A percentile compares a stretch with the other conserved stretches of the same genome.
These are phyloP conservation scores for Leccinum ochraceum DNA, from an alignment of 768 basidiomycete genomes.

Conservation along the genomic window DNA sequence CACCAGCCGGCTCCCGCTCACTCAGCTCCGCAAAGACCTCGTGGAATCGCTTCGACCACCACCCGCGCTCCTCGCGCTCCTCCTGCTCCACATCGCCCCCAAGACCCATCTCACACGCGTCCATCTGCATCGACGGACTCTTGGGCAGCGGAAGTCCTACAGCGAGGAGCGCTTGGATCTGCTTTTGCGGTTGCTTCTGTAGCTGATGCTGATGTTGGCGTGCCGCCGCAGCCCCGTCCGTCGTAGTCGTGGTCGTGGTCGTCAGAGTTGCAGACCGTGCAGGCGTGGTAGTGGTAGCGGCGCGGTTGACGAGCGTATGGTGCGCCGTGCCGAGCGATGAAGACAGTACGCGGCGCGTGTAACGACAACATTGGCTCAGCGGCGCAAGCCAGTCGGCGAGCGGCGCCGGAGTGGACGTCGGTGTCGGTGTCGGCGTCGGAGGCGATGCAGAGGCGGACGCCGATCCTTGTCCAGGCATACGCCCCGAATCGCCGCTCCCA, in stretches of 20 bases:
- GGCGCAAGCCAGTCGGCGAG: conserved; percentile 45
- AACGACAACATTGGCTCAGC: conserved; percentile 51
- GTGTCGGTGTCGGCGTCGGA: neutral
- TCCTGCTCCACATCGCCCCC: conserved; percentile 34
- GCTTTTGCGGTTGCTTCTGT: conserved; percentile 24
- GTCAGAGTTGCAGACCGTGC: neutral
- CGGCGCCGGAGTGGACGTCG: neutral
- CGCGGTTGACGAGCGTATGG: conserved; percentile 25
- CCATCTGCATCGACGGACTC: conserved; percentile 67
- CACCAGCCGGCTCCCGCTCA: conserved; percentile 6
- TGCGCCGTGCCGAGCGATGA: conserved; percentile 32
- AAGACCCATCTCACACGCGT: conserved; percentile 33
- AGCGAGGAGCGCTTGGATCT: conserved; percentile 41
- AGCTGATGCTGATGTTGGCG: fast-evolving
- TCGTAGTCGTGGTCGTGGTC: neutral
- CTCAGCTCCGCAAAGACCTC: conserved; percentile 61
- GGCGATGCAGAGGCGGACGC: neutral
- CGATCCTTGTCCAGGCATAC: neutral
- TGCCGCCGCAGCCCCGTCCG: neutral
- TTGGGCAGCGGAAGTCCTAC: conserved; percentile 63
- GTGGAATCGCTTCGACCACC: conserved; percentile 72
- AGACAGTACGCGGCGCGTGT: conserved; percentile 46
- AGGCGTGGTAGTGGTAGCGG: neutral
- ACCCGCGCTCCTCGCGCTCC: conserved; percentile 70
- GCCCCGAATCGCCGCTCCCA: neutral